Conservation (phyloP, 768 basidiomycete species). For the Leucocoprinus leucothites region DNA sequence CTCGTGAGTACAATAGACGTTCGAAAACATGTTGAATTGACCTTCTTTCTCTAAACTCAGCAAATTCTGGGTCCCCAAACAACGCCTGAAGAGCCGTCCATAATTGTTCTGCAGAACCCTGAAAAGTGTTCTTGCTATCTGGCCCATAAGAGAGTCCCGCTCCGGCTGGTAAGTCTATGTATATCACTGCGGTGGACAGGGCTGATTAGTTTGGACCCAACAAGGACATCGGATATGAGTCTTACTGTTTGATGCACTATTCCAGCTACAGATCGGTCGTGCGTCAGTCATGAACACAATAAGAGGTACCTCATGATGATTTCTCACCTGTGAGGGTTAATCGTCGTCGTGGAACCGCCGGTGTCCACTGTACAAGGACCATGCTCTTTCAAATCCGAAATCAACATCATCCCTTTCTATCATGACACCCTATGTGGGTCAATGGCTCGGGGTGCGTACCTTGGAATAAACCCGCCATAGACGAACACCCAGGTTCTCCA, state of each 20-base stretch:
- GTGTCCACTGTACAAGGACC: conserved; percentile 7
- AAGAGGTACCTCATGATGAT: neutral
- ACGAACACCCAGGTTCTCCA: conserved; percentile 47
- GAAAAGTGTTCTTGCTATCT: neutral
- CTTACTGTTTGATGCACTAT: conserved; percentile 9
- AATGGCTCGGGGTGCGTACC: conserved; percentile 20
- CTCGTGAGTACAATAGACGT: neutral
- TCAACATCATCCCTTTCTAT: no score
- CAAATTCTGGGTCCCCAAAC: conserved; percentile 1
- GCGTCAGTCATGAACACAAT: neutral
- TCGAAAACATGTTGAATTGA: neutral
- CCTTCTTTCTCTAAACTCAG: conserved; percentile 3
- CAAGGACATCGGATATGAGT: neutral
- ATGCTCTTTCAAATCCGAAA: neutral
- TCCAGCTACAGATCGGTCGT: conserved; percentile 1
- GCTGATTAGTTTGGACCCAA: neutral
- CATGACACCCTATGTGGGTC: no score
- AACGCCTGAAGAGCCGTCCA: conserved; percentile 7
- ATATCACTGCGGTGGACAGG: neutral
- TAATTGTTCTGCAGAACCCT: conserved; percentile 4
- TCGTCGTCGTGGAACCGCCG: neutral
- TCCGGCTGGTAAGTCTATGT: conserved; percentile 4
- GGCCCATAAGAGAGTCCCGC: conserved; percentile 9
- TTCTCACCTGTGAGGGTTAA: conserved; percentile 8
- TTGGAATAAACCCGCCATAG: conserved; percentile 66